A percentile compares a stretch with the other conserved stretches of the same genome.
These are phyloP conservation scores for Ceriops zippeliana DNA, from an alignment of 345 rosid genomes.

Conservation along the genomic window DNA sequence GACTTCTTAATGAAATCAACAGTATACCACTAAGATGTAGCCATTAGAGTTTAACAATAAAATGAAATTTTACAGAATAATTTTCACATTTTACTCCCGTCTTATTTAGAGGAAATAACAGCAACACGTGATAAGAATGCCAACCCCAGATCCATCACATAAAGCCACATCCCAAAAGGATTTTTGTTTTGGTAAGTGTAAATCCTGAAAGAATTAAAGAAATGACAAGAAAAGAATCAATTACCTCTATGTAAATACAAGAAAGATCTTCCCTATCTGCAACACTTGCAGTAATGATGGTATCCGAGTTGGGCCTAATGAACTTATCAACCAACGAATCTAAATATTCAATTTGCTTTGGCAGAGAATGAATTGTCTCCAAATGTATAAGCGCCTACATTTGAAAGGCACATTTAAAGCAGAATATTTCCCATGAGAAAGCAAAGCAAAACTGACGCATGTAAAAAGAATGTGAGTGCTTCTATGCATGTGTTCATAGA, in stretches of 20 bases:
- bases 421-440: conserved; percentile 9
- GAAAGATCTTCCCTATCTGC: conserved; percentile 86
- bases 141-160: too few species aligned
- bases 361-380: conserved; percentile 62
- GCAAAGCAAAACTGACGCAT: too few species aligned
- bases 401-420: conserved; percentile 2
- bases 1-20: not conserved
- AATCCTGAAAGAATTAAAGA: not conserved
- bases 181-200: not conserved
- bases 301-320: conserved; percentile 54
- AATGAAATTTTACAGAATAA: too few species aligned
- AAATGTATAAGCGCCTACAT: conserved; percentile 62
- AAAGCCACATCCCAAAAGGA: too few species aligned
- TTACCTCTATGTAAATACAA: conserved; percentile 81
- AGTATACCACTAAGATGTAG: not conserved
- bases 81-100: too few species aligned
- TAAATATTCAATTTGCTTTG: conserved; percentile 68
- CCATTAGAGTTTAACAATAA: too few species aligned
- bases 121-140: not conserved
- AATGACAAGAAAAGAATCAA: not conserved
- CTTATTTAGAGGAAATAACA: not conserved
- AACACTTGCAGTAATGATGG: conserved; percentile 39
- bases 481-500: not conserved
- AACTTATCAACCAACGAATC: conserved; percentile 69
- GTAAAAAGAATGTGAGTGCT: not conserved